Base-by-base conservation (phyloP, 2,329 filamentous ascomycete genomes). In the Botrytis cinerea region DNA sequence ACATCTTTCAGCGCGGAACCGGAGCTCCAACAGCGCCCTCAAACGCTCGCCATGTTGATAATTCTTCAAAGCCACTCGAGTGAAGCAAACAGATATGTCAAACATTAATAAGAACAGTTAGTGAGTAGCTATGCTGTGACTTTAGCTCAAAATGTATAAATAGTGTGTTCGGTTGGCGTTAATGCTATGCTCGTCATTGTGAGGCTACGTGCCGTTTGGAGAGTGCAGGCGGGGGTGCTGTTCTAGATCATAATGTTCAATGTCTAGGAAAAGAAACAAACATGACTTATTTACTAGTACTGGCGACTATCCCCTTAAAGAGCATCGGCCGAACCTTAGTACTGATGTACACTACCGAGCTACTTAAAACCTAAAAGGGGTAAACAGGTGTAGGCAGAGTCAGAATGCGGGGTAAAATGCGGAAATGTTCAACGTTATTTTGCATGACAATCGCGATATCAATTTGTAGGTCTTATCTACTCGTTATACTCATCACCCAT, bases 71-170 rank as follows among this genome's bases (percentile, higher is more conserved):
- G 28, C 2, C 5, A n/a, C 3, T 57, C 14, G 7, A 57, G 14
- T 32, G 7, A 18, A 57, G n/a, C n/a, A 57, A 57, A 57, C 16
- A n/a, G 51, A 28, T 4, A 2, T 57, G 18, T 14, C 51, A 14
- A 28, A 28, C 0, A 1, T 57, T 32, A 0, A 3, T 32, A 0
- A 3, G 6, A 57, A 57, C 1, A 6, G 7, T 2, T 0, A 57
- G 51, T 18, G 14, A 57, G n/a, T 57, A 57, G 28, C n/a, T 16
- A 2, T 28, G n/a, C 4, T 18, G 14, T 25, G 8, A 10, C 6
- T 8, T 28, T 16, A 0, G 51, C 60, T n/a, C 35, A 14, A 40
- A 25, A 61, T 38, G 10, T 38, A n/a, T 40, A 5, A n/a, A 61
- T 38, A 40, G n/a, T 14, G 5, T 28, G 18, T 32, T 57, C 14